Percentiles rank a stretch among this genome's conserved stretches.
phyloP scores from a whole-genome alignment of 495 filamentous ascomycete species.

The Aspergillus steynii region DNA sequence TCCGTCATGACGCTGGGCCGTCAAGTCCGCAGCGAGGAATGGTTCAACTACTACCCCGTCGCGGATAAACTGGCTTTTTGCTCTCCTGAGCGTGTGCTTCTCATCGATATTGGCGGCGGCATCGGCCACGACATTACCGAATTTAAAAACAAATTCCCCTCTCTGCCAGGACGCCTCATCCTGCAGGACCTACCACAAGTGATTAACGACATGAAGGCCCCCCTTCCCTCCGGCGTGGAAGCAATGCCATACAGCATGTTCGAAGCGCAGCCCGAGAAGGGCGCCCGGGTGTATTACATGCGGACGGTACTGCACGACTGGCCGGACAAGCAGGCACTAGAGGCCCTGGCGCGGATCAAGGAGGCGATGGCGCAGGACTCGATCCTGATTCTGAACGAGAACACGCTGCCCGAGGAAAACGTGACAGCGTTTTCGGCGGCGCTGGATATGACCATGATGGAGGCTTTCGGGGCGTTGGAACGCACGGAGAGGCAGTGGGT shows the following conservation, averaged over 20 bases:
- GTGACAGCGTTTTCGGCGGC: constrained; percentile 32
- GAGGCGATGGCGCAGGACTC: constrained; percentile 43
- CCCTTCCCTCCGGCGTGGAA: constrained; percentile 27
- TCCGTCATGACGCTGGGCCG: constrained; percentile 21
- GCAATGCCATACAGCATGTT: constrained; percentile 46
- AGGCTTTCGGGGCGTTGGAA: constrained; percentile 27
- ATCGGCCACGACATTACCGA: constrained; percentile 46
- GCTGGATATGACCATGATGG: constrained; percentile 46
- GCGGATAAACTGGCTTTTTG: constrained; percentile 14
- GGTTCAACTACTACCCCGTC: constrained; percentile 27
- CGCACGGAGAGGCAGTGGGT: constrained; percentile 26
- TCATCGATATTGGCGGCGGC: constrained; percentile 56
- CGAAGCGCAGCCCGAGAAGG: constrained; percentile 43
- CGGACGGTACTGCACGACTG: constrained; percentile 48
- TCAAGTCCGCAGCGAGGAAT: constrained; percentile 8
- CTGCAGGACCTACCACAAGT: constrained; percentile 49
- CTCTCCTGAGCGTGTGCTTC: constrained; percentile 28
- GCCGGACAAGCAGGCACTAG: constrained; percentile 38
- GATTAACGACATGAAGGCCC: constrained; percentile 34
- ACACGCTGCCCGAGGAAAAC: constrained; percentile 38
- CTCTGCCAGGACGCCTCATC: constrained; percentile 40
- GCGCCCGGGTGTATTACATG: constrained; percentile 31
- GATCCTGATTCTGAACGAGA: constrained; percentile 49
- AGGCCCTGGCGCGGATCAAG: constrained; percentile 36
- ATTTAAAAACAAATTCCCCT: constrained; percentile 36